Evolutionary conservation across 257 asterid species (phyloP).

Genomic region (Salvia miltiorrhiza): DNA sequence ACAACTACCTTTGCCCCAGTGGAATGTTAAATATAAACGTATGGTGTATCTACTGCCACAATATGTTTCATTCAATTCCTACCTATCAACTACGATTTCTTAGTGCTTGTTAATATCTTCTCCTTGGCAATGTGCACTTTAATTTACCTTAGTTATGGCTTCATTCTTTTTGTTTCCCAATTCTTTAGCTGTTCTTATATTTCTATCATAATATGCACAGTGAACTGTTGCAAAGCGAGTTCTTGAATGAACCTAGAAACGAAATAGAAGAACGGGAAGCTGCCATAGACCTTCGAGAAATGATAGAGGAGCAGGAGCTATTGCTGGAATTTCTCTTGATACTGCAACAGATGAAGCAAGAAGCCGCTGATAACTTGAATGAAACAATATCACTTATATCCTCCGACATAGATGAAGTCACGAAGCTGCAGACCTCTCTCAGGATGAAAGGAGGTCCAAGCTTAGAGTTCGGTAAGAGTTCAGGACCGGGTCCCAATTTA

Average conservation of each 20-base stretch:
- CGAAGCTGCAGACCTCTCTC: conserved; percentile 54
- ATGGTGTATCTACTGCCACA: background rate
- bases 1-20: background rate
- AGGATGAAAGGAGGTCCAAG: conserved; percentile 42
- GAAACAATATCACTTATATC: conserved; percentile 66
- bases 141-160: background rate
- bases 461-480: conserved; percentile 39
- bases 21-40: background rate
- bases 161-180: background rate
- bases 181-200: conserved; percentile 17
- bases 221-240: conserved; percentile 86
- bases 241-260: conserved; percentile 72
- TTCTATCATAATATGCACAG: conserved; percentile 32
- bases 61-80: background rate
- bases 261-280: conserved; percentile 82
- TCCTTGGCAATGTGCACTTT: background rate
- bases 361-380: conserved; percentile 52
- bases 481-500: conserved; percentile 29
- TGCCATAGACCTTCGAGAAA: conserved; percentile 72
- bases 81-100: background rate
- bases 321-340: conserved; percentile 77
- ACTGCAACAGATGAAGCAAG: conserved; percentile 76
- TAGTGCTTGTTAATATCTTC: conserved; percentile 1
- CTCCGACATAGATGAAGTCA: conserved; percentile 77
- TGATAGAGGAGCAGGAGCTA: conserved; percentile 84